phyloP scores from a whole-genome alignment of 164 flowering plant genomes.

The Akebia trifoliata region DNA sequence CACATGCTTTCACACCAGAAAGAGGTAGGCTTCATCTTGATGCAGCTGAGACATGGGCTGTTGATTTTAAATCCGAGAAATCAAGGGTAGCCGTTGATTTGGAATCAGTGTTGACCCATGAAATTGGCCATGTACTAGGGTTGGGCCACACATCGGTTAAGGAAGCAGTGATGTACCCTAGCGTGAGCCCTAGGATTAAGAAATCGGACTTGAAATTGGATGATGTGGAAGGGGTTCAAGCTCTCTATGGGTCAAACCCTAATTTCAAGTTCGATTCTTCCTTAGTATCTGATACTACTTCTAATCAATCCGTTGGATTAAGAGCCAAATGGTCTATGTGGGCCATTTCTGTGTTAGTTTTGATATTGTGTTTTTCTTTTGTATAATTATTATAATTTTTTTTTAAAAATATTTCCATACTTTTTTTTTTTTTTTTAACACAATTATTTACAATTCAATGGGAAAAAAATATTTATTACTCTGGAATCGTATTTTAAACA shows the following conservation, averaged over 20 bases:
- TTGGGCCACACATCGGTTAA: slow-evolving; percentile 42
- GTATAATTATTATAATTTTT: too few species aligned
- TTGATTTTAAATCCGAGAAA: slow-evolving; percentile 38
- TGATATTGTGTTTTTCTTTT: too few species aligned
- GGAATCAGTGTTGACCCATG: slow-evolving; percentile 77
- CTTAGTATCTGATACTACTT: slow-evolving; percentile 39
- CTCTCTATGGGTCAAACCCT: slow-evolving; percentile 70
- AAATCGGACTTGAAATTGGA: slow-evolving; percentile 51
- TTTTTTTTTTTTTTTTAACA: too few species aligned
- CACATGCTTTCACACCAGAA: slow-evolving; percentile 65
- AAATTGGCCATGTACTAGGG: slow-evolving; percentile 72
- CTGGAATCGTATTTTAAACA: too few species aligned
- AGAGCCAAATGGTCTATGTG: too few species aligned
- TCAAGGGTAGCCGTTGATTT: slow-evolving; percentile 52
- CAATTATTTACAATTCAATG: too few species aligned
- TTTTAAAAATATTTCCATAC: too few species aligned
- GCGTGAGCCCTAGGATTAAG: slow-evolving; percentile 46
- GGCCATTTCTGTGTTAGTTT: too few species aligned
- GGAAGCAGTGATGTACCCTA: slow-evolving; percentile 70
- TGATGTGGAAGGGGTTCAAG: slow-evolving; percentile 63
- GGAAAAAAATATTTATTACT: too few species aligned
- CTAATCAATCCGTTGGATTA: slow-evolving; percentile 21
- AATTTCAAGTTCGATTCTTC: slow-evolving; percentile 35
- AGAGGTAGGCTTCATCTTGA: slow-evolving; percentile 59
- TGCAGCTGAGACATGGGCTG: slow-evolving; percentile 60